Evolutionary conservation across 75 land plant genomes (phyloP), one percentile per base, ranked within the genome.

Genomic region (Cunninghamia lanceolata): DNA sequence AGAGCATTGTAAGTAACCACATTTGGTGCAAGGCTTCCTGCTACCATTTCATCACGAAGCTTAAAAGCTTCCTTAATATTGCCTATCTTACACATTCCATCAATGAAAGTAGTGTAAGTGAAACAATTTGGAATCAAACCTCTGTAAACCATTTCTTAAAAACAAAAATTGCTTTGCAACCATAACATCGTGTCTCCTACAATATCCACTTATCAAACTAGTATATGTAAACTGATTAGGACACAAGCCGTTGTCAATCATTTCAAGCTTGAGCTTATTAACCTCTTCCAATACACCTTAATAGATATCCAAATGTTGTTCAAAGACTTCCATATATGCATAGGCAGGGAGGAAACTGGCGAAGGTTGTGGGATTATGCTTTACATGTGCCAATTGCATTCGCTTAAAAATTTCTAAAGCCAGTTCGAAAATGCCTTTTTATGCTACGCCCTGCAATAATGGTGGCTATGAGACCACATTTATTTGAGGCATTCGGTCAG

Each of bases 41-140:
- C 74, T 25, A 74, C 83, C 94, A 93, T 94, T 75, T 90, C 93
- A 50, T 91, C 91, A 25, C 85, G 87, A 54, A 94, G 42, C 39
- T 79, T 68, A 28, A 86, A 68, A 9, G 89, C 91, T 42, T 83
- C 63, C 5, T 87, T 46, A 85, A 92, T 73, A 47, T 87, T 83
- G 14, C 92, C 96, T 63, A 91, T 86, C 89, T 89, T 93, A 85
- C 91, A 87, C 73, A 92, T 89, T 30, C 90, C 91, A 52, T 85
- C 93, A 81, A 94, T 90, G n/a, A 90, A 85, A 52, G 92, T 89
- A 56, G 92, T 92, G 85, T 93, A 96, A 28, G 96, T 91, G 86
- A 85, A 89, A 40, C 86, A 59, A 85, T 94, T 93, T 54, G 89
- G 94, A 68, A 91, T 82, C 87, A 95, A 84, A 16, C 96, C 97